A percentile compares a stretch with the other conserved stretches of the same genome.
These are phyloP conservation scores for Coemansia sp. DNA, from an alignment of 192 early-diverging fungal genomes.

Conservation along the genomic window DNA sequence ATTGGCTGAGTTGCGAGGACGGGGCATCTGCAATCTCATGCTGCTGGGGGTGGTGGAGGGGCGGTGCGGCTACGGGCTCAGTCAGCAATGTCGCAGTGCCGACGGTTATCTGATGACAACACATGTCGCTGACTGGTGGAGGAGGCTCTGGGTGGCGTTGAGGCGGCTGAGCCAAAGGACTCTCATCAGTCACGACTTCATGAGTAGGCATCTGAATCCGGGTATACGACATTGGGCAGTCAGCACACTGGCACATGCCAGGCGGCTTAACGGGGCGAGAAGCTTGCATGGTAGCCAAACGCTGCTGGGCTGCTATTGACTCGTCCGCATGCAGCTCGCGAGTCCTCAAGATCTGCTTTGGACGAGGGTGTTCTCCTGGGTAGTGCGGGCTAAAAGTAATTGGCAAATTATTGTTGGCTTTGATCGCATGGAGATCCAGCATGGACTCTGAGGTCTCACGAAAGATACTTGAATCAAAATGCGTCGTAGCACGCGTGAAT, in stretches of 20 bases:
- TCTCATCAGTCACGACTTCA: neutral
- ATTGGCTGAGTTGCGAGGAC: neutral
- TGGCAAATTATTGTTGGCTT: conserved; percentile 15
- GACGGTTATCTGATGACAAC: conserved; percentile 16
- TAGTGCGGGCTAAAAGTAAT: conserved; percentile 32
- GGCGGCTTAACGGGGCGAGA: neutral
- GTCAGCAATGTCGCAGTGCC: conserved; percentile 42
- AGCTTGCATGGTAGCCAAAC: neutral
- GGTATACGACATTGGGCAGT: conserved; percentile 11
- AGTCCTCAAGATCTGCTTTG: neutral
- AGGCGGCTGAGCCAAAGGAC: neutral
- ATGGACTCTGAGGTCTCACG: conserved; percentile 24
- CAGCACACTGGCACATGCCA: conserved; percentile 12
- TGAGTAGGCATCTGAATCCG: conserved; percentile 3
- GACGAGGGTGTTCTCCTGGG: conserved; percentile 5
- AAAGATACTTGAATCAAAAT: conserved; percentile 52
- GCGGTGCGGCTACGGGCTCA: conserved; percentile 20
- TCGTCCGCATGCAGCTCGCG: neutral
- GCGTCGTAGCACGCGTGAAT: conserved; percentile 31
- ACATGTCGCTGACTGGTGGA: neutral
- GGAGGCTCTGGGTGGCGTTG: neutral
- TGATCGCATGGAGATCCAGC: conserved; percentile 21
- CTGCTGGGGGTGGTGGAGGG: neutral
- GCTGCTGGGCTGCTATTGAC: neutral
- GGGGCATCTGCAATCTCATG: neutral